These are phyloP conservation scores for Friedmanniomyces simplex DNA, from an alignment of 495 filamentous ascomycete species.

Conservation along the genomic window DNA sequence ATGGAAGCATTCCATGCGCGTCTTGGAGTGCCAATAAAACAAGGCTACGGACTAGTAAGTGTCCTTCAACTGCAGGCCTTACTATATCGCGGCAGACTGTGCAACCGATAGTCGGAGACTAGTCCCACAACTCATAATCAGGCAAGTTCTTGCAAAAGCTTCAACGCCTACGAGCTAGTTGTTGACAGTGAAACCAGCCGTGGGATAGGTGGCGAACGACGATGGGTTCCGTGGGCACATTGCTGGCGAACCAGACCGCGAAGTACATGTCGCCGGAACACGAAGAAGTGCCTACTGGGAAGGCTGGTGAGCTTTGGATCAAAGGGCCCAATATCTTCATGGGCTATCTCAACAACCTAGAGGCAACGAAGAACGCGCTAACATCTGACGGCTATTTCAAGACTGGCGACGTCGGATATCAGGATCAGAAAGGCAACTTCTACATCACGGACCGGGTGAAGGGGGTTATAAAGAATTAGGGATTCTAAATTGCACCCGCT, in stretches of 20 bases:
- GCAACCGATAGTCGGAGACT: no score
- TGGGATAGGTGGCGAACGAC: slow-evolving; percentile 23
- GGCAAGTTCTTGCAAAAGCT: no score
- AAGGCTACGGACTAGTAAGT: slow-evolving; percentile 26
- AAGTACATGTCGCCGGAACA: slow-evolving; percentile 31
- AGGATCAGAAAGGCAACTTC: slow-evolving; percentile 27
- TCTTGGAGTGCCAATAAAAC: slow-evolving; percentile 27
- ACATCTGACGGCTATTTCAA: slow-evolving; percentile 29
- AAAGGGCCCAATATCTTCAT: slow-evolving; percentile 33
- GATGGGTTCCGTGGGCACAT: slow-evolving; percentile 28
- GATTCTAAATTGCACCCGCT: slow-evolving; percentile 38
- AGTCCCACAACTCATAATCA: no score
- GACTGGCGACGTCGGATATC: slow-evolving; percentile 31
- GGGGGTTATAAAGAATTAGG: slow-evolving; percentile 30
- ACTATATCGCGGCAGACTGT: no score
- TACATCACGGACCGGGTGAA: slow-evolving; percentile 36
- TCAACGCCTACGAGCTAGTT: not conserved
- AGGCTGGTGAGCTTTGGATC: slow-evolving; percentile 30
- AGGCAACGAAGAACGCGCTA: slow-evolving; percentile 29
- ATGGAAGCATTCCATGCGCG: slow-evolving; percentile 30
- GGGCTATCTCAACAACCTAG: slow-evolving; percentile 33
- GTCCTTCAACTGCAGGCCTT: no score
- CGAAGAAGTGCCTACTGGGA: slow-evolving; percentile 27
- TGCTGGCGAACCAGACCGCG: slow-evolving; percentile 28
- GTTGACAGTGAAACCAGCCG: slow-evolving; percentile 33